phyloP scores from a whole-genome alignment of 1,284 basidiomycete species.

The Rhodotorula sp. region DNA sequence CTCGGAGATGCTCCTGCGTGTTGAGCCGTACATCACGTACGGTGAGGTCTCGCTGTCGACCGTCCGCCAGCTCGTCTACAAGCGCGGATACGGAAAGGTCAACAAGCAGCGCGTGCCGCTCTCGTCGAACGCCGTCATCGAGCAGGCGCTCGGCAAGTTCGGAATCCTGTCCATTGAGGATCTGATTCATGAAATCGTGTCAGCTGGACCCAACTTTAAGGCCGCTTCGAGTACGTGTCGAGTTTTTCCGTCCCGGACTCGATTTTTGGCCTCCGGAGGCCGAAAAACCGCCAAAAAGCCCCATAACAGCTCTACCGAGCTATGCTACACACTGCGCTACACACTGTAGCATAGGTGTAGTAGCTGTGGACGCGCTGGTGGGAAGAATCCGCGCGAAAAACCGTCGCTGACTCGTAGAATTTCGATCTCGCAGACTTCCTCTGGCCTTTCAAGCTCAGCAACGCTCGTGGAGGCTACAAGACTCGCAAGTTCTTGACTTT shows the following conservation, averaged over 20 bases:
- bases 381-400: not conserved
- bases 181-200: conserved; percentile 95
- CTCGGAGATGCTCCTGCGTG: conserved; percentile 94
- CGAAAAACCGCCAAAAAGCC: too few relatives aligned
- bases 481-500: conserved; percentile 84
- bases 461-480: conserved; percentile 98
- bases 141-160: conserved; percentile 86
- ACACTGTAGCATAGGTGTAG: not conserved
- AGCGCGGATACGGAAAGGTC: conserved; percentile 99
- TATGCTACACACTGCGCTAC: too few relatives aligned
- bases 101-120: conserved; percentile 97
- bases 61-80: conserved; percentile 97
- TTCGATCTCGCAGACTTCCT: conserved; percentile 58
- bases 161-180: conserved; percentile 98
- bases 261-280: not conserved
- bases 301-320: too few relatives aligned
- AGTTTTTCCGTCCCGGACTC: conserved; percentile 20
- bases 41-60: conserved; percentile 96
- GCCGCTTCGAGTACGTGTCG: conserved; percentile 59
- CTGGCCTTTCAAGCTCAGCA: conserved; percentile 99
- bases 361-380: not conserved
- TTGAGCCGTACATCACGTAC: conserved; percentile 96
- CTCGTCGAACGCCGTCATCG: conserved; percentile 90
- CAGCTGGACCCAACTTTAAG: conserved; percentile 98
- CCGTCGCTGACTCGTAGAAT: not conserved